Evolutionary conservation across 1,139 yeast species (phyloP), one percentile per base, ranked within the genome.

Genomic region (Taphrina betulina): DNA sequence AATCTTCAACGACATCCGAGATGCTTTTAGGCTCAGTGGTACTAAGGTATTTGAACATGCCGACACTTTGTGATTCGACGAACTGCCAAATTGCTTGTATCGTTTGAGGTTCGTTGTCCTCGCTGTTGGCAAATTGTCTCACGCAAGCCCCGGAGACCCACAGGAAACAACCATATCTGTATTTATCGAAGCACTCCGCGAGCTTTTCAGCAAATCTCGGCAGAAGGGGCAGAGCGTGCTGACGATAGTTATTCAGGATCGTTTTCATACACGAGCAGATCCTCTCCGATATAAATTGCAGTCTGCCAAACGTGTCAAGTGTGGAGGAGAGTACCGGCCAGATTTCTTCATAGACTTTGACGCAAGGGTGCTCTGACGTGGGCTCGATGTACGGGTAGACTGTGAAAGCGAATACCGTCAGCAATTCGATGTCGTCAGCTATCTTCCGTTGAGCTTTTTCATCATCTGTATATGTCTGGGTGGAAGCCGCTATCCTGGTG

Each of bases 121-220:
- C 79, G 74, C 28, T 77, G 70, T 48, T 71, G 69, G 86, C 84
- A 69, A 78, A 89, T 61, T 86, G 94, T 60, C 88, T 79, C 54
- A 90, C 80, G 28, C 88, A 73, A 3, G 86, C 78, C 3, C 96
- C 96, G 2, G 95, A 83, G 16, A 87, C 94, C 94, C 95, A 90
- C 58, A 90, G 72, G 67, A 84, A 90, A 68, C 95, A 86, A 1
- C 96, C 96, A 65, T 73, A 80, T 42, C 81, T 79, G 31, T 83
- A 83, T 45, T 73, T 71, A 48, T 81, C 76, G 71, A 88, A 90
- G 3, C 94, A 92, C 38, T 76, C 75, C 1, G 76, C 78, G 59
- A 87, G 75, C 61, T 78, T 73, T 57, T 75, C 78, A 1, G 89
- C 90, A 50, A 88, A 76, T 10, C 79, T 75, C 2, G 82, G 79